Percentiles rank a stretch among this genome's conserved stretches.
These are phyloP conservation scores for Globisporangium nodosum DNA, from an alignment of 352 stramenopile species.

Conservation along the genomic window DNA sequence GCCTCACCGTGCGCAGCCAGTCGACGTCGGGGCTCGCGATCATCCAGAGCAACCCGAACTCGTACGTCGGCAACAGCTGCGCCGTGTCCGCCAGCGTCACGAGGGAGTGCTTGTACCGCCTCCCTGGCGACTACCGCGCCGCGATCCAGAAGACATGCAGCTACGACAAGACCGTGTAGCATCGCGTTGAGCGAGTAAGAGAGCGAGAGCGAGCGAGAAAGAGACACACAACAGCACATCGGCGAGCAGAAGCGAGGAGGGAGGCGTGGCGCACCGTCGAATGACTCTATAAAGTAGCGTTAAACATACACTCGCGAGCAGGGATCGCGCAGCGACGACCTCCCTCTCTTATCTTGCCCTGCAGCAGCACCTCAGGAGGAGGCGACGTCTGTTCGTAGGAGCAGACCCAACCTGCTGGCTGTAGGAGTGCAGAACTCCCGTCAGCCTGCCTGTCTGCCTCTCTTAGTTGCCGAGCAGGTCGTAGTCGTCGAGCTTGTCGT, in stretches of 20 bases:
- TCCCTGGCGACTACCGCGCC: slow-evolving; percentile 35
- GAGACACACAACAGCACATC: background rate
- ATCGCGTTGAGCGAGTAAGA: background rate
- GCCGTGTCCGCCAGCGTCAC: slow-evolving; percentile 18
- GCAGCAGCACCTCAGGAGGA: too few species aligned
- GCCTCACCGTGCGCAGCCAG: slow-evolving; percentile 49
- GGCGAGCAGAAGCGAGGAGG: background rate
- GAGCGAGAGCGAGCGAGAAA: background rate
- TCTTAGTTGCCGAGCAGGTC: slow-evolving; percentile 95
- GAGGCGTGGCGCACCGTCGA: background rate
- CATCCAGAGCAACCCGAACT: slow-evolving; percentile 42
- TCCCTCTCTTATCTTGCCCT: too few species aligned
- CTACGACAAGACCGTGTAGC: slow-evolving; percentile 45
- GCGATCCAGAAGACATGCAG: slow-evolving; percentile 25
- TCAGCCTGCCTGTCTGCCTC: too few species aligned
- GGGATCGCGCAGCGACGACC: too few species aligned
- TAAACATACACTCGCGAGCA: slow-evolving; percentile 2
- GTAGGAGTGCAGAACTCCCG: too few species aligned
- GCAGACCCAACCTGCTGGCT: too few species aligned
- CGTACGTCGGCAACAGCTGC: slow-evolving; percentile 69
- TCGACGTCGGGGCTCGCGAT: slow-evolving; percentile 23
- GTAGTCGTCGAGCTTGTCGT: slow-evolving; percentile 99
- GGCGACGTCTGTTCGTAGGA: too few species aligned
- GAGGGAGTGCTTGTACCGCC: slow-evolving; percentile 35
- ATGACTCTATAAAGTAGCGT: slow-evolving; percentile 4